phyloP scores from a whole-genome alignment of 371 early-diverging fungal species.

The Syncephalis fuscata region DNA sequence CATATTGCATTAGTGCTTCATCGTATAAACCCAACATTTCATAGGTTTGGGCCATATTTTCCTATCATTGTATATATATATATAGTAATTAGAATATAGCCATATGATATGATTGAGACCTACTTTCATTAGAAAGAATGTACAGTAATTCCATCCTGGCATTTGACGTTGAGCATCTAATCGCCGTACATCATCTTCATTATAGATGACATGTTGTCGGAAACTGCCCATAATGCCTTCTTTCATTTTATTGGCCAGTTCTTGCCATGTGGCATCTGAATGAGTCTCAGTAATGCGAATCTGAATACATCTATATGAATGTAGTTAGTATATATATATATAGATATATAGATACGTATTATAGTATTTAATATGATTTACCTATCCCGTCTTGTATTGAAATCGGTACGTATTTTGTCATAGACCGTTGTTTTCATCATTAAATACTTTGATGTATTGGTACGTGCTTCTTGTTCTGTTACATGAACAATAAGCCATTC shows the following conservation, averaged over 20 bases:
- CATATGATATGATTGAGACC: not conserved
- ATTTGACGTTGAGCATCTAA: conserved; percentile 78
- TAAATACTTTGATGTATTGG: conserved; percentile 40
- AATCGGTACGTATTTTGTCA: conserved; percentile 81
- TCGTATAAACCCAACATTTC: conserved; percentile 72
- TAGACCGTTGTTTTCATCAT: conserved; percentile 48
- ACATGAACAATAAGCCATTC: conserved; percentile 88
- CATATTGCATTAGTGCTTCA: conserved; percentile 82
- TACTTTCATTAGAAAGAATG: conserved; percentile 79
- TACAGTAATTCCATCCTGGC: conserved; percentile 97
- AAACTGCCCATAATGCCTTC: conserved; percentile 67
- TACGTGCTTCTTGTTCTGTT: conserved; percentile 37
- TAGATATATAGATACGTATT: not conserved
- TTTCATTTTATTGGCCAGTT: conserved; percentile 55
- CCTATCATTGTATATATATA: conserved; percentile 25
- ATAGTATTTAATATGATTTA: too few species aligned
- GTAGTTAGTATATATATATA: not conserved
- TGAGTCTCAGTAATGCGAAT: conserved; percentile 38
- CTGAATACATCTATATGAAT: conserved; percentile 27
- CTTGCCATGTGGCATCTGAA: conserved; percentile 52
- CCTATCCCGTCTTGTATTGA: conserved; percentile 57
- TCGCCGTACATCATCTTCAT: conserved; percentile 77
- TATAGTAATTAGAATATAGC: too few species aligned
- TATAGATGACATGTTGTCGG: conserved; percentile 53
- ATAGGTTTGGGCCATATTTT: conserved; percentile 72